These are phyloP conservation scores for Chrysoporthe puriensis DNA, from an alignment of 2,329 filamentous ascomycete species.

Conservation along the genomic window DNA sequence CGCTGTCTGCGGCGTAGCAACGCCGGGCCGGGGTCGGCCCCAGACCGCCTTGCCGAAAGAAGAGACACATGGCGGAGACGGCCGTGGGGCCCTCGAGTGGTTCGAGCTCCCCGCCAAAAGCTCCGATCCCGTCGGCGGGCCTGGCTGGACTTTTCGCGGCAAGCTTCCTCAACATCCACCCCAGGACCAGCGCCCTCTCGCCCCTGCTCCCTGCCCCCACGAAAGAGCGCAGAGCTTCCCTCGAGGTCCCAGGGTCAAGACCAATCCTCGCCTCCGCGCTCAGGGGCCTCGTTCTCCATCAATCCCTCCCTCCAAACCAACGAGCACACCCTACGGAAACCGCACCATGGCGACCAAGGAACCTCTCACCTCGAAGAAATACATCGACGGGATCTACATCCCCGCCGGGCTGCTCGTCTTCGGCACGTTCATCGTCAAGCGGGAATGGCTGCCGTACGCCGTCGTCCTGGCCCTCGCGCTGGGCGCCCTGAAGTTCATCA, in stretches of 20 bases:
- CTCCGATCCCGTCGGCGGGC: neutral
- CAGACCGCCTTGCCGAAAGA: neutral
- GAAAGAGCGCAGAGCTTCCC: neutral
- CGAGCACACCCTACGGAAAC: neutral
- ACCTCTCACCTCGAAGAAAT: slow-evolving; percentile 54
- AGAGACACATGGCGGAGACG: neutral
- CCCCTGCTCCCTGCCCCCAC: neutral
- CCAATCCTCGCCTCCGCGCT: neutral
- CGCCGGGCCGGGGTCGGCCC: neutral
- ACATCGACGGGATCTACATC: slow-evolving; percentile 80
- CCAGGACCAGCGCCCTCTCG: neutral
- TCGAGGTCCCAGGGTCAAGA: neutral
- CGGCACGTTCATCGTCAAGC: slow-evolving; percentile 77
- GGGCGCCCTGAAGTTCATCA: slow-evolving; percentile 72
- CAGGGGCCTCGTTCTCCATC: neutral
- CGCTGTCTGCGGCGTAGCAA: too few relatives aligned
- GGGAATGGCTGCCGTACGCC: slow-evolving; percentile 75
- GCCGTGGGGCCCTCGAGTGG: neutral
- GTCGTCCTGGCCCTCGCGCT: slow-evolving; percentile 67
- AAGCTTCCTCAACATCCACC: slow-evolving; percentile 1
- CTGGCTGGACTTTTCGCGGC: neutral
- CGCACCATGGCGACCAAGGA: slow-evolving; percentile 28
- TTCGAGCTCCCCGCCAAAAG: slow-evolving; percentile 1
- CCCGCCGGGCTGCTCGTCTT: slow-evolving; percentile 78
- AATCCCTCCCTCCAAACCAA: neutral